Base-by-base conservation (phyloP, 257 asterid genomes). In the Penstemon eatonii region DNA sequence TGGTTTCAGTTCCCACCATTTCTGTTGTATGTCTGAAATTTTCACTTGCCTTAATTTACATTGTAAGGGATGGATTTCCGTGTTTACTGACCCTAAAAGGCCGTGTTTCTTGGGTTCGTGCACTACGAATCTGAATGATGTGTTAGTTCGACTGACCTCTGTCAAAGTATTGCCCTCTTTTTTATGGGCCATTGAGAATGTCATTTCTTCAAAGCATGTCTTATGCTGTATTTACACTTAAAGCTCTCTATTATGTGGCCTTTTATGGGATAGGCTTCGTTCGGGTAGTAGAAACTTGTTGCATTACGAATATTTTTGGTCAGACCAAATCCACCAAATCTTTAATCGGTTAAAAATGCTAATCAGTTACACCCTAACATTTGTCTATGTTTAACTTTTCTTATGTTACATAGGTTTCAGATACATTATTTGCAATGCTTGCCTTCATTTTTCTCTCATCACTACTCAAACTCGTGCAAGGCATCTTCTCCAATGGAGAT, bases 1-100 rank as follows among this genome's bases (percentile, higher is more conserved):
- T 87, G 68, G 67, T 92, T 83, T 49, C 95, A 87, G 61, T 89
- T 85, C 76, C 90, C 90, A 2, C 96, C 12, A 13, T n/a, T 47
- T 42, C 6, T 40, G 45, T 52, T 66, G 9, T 18, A 41, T 73
- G 57, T 60, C 55, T 7, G 25, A 87, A 75, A 76, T 60, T 45
- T 87, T 89, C 55, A 82, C 90, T 51, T 67, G 82, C 44, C 73
- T 80, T 11, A 71, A 60, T 8, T 45, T 82, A 58, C 87, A 80
- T 64, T 75, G 87, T 55, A 71, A 42, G 56, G 90, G 90, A 6
- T 82, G 90, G 87, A 85, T 5, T 8, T 76, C 90, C 0, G 79
- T 82, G 43, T 68, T 18, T 6, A 13, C 47, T 33, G 72, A 80
- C 55, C 87, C 90, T 0, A 12, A 33, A 6, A 64, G 69, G 52